Conservation (phyloP, 331 rosid species). For the Quercus lobata region DNA sequence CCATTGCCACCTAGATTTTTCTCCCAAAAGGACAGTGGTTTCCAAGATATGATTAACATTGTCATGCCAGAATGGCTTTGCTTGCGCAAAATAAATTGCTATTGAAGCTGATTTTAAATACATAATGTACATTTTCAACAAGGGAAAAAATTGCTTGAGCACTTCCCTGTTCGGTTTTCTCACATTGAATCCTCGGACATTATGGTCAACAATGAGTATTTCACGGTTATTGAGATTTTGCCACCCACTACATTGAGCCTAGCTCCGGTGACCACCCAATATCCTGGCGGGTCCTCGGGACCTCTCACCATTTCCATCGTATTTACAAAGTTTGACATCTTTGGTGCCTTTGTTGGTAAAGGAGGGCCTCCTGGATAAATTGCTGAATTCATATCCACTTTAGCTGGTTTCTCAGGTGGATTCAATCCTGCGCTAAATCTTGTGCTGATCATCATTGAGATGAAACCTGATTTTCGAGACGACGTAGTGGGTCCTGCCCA, state of each 20-base stretch:
- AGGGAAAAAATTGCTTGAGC: neutral
- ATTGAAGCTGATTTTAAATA: slow-evolving; percentile 1
- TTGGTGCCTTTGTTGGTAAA: slow-evolving; percentile 56
- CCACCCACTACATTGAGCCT: slow-evolving; percentile 67
- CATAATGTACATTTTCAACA: slow-evolving; percentile 25
- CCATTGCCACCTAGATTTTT: neutral
- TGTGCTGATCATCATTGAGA: slow-evolving; percentile 67
- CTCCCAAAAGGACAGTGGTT: neutral
- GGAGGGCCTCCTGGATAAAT: slow-evolving; percentile 69
- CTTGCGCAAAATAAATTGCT: neutral
- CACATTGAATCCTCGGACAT: slow-evolving; percentile 46
- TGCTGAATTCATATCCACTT: slow-evolving; percentile 79
- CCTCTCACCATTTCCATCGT: slow-evolving; percentile 79
- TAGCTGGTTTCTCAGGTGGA: slow-evolving; percentile 34
- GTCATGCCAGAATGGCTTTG: neutral
- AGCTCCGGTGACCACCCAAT: slow-evolving; percentile 96
- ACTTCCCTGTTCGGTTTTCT: slow-evolving; percentile 1
- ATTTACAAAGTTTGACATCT: slow-evolving; percentile 66
- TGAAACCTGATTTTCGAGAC: slow-evolving; percentile 69
- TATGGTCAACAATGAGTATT: slow-evolving; percentile 76
- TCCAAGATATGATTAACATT: neutral
- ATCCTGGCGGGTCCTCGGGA: slow-evolving; percentile 80
- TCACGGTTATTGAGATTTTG: slow-evolving; percentile 66
- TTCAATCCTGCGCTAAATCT: slow-evolving; percentile 59
- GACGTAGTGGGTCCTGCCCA: slow-evolving; percentile 72